A percentile compares a stretch with the other conserved stretches of the same genome.
Evolutionary conservation across 768 basidiomycete genomes (phyloP).

Genomic region (Rhodotorula diobovata): DNA sequence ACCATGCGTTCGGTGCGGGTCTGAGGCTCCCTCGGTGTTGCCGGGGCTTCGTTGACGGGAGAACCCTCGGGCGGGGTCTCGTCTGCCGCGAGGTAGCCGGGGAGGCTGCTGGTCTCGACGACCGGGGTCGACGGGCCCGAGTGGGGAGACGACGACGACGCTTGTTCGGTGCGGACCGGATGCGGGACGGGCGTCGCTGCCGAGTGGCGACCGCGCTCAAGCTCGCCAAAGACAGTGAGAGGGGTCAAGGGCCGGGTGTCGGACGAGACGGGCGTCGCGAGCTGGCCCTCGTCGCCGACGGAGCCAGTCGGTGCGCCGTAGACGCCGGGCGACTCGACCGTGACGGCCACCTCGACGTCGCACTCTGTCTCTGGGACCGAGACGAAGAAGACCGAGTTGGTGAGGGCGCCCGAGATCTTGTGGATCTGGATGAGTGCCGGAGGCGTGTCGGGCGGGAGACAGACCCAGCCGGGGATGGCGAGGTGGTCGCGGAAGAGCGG

Average conservation of each 20-base stretch:
- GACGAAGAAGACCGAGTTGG: conserved; percentile 95
- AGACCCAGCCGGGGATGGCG: conserved; percentile 36
- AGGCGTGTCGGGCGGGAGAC: conserved; percentile 25
- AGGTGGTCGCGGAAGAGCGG: conserved; percentile 37
- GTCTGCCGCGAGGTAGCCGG: neutral
- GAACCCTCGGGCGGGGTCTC: neutral
- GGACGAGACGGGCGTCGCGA: neutral
- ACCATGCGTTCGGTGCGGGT: conserved; percentile 34
- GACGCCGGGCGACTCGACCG: conserved; percentile 42
- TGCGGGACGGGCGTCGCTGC: conserved; percentile 14
- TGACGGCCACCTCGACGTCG: conserved; percentile 38
- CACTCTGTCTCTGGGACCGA: conserved; percentile 55
- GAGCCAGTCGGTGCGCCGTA: neutral
- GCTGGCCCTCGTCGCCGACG: neutral
- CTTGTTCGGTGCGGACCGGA: neutral
- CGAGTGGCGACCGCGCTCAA: conserved; percentile 24
- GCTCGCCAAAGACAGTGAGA: conserved; percentile 22
- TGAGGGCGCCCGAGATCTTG: conserved; percentile 85
- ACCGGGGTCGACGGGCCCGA: neutral
- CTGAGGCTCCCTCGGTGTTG: neutral
- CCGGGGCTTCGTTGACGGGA: neutral
- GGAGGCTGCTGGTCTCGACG: neutral
- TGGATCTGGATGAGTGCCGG: conserved; percentile 33
- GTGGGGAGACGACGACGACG: neutral
- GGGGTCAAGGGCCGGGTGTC: conserved; percentile 9